phyloP scores from a whole-genome alignment of 2,329 filamentous ascomycete species.

The Lachnellula occidentalis region DNA sequence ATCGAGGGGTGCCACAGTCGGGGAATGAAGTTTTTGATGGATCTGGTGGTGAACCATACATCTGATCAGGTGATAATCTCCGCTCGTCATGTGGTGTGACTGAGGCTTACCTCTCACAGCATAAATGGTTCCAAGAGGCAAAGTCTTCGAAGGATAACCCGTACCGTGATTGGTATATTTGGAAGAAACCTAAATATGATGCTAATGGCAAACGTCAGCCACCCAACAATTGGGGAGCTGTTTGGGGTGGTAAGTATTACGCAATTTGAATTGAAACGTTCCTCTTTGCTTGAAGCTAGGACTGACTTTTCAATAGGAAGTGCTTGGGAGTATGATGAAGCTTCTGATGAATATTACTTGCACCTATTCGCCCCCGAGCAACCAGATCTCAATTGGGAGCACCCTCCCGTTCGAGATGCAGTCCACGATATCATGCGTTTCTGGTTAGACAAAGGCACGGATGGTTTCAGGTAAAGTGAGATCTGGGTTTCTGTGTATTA shows the following conservation, averaged over 20 bases:
- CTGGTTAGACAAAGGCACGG: constrained; percentile 61
- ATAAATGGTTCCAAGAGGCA: constrained; percentile 53
- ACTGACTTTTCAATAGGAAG: constrained; percentile 22
- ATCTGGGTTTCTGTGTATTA: neutral
- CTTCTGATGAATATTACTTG: constrained; percentile 48
- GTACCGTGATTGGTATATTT: constrained; percentile 61
- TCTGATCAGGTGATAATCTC: constrained; percentile 20
- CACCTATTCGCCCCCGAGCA: constrained; percentile 64
- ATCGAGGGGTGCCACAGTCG: constrained; percentile 54
- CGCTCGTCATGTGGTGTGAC: neutral
- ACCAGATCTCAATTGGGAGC: constrained; percentile 75
- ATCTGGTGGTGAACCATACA: constrained; percentile 71
- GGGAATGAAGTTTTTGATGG: constrained; percentile 63
- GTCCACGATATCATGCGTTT: constrained; percentile 68
- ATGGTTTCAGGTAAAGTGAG: constrained; percentile 41
- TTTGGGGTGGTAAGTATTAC: constrained; percentile 40
- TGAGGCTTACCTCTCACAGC: constrained; percentile 30
- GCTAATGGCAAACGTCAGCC: constrained; percentile 33
- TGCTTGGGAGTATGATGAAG: constrained; percentile 50
- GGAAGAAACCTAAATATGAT: constrained; percentile 40
- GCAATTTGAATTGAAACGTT: neutral
- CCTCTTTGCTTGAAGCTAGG: neutral
- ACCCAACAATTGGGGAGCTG: constrained; percentile 41
- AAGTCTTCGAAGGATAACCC: constrained; percentile 41
- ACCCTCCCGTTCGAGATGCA: constrained; percentile 56